Conservation (phyloP, 257 asterid species). For the Gardenia jasminoides region DNA sequence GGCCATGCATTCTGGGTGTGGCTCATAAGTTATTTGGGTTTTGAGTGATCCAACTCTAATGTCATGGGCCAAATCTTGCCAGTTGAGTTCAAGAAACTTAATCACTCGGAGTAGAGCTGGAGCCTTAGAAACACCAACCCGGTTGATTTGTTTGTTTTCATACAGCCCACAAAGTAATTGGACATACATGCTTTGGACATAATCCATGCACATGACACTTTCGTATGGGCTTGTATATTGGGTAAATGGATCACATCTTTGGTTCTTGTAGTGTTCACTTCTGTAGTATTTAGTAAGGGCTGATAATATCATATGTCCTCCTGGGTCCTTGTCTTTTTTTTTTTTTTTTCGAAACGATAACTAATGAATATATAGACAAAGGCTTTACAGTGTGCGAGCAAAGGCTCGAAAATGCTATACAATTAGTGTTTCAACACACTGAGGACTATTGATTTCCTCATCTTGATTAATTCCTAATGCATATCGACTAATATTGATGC, state of each 20-base stretch:
- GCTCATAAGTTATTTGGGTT: constrained; percentile 16
- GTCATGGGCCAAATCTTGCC: constrained; percentile 33
- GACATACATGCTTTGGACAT: constrained; percentile 40
- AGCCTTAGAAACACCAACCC: constrained; percentile 42
- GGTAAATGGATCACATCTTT: constrained; percentile 29
- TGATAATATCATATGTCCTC: constrained; percentile 39
- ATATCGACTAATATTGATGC: no score
- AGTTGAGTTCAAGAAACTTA: constrained; percentile 35
- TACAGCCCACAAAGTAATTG: constrained; percentile 53
- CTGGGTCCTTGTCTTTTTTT: constrained; percentile 38
- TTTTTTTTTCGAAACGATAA: no score
- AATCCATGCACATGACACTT: constrained; percentile 25
- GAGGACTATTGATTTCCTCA: no score
- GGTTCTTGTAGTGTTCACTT: constrained; percentile 36
- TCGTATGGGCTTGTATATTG: constrained; percentile 3
- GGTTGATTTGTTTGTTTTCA: constrained; percentile 33
- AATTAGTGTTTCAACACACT: no score
- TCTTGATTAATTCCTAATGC: no score
- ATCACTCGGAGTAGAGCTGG: constrained; percentile 44
- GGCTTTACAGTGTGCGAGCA: no score
- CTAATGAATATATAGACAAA: no score
- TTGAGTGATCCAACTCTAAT: constrained; percentile 33
- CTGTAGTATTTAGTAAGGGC: constrained; percentile 40
- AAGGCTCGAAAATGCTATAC: no score
- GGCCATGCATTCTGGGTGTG: constrained; percentile 29